phyloP scores from a whole-genome alignment of 768 basidiomycete genomes.

The Tephrocybe sp. region DNA sequence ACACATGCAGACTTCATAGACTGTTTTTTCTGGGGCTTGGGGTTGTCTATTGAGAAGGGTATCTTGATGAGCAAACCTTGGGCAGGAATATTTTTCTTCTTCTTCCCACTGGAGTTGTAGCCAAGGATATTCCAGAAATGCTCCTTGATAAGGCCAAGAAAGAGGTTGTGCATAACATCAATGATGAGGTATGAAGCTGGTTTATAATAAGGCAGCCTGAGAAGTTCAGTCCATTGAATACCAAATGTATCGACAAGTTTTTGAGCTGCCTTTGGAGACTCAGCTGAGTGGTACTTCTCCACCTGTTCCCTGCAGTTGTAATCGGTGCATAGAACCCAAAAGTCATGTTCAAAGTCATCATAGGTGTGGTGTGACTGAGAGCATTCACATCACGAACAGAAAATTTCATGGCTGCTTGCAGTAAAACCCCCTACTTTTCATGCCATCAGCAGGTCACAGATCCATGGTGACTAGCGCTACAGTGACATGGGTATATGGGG shows the following conservation, averaged over 20 bases:
- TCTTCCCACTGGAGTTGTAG: not conserved
- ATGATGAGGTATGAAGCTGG: constrained; percentile 22
- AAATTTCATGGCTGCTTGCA: constrained; percentile 1
- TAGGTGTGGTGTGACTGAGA: not conserved
- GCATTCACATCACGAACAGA: constrained; percentile 10
- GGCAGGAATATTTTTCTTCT: not conserved
- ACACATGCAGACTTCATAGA: too few relatives aligned
- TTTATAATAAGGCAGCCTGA: constrained; percentile 10
- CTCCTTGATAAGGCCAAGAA: constrained; percentile 21
- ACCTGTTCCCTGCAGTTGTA: constrained; percentile 6
- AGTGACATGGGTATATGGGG: constrained; percentile 6
- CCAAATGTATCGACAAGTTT: constrained; percentile 10
- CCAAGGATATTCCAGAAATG: constrained; percentile 24
- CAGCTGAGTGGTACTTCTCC: constrained; percentile 16
- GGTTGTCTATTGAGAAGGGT: not conserved
- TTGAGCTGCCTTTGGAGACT: constrained; percentile 10
- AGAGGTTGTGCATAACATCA: constrained; percentile 33
- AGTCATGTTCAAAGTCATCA: constrained; percentile 7
- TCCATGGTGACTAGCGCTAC: constrained; percentile 18
- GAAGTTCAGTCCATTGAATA: not conserved
- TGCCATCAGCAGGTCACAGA: constrained; percentile 29
- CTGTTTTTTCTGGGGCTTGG: not conserved
- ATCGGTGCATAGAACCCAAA: constrained; percentile 18
- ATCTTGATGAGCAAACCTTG: not conserved
- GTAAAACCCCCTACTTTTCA: constrained; percentile 26